phyloP scores from a whole-genome alignment of 805 yeast genomes.

The Zygotorulaspora chibaensis region DNA sequence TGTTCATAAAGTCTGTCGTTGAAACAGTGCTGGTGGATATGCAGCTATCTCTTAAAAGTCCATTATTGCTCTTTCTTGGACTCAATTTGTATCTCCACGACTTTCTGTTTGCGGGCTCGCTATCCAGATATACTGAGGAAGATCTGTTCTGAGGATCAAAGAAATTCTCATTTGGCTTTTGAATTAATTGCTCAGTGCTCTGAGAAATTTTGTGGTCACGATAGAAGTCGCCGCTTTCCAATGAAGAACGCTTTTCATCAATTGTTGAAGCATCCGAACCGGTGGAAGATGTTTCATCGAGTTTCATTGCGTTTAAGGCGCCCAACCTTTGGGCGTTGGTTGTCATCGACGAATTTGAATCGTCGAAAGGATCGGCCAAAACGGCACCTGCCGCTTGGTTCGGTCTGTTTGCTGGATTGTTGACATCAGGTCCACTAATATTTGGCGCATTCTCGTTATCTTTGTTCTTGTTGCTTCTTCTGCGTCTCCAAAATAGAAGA shows the following conservation, averaged over 20 bases:
- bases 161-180: constrained; percentile 17
- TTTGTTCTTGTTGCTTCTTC: constrained; percentile 33
- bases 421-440: constrained; percentile 40
- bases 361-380: constrained; percentile 31
- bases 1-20: constrained; percentile 76
- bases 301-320: constrained; percentile 48
- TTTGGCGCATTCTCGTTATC: constrained; percentile 32
- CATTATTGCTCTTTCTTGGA: constrained; percentile 34
- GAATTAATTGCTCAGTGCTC: constrained; percentile 39
- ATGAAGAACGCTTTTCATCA: constrained; percentile 19
- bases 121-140: constrained; percentile 33
- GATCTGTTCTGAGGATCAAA: constrained; percentile 30
- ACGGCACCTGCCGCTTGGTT: constrained; percentile 19
- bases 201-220: constrained; percentile 39
- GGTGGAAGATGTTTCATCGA: constrained; percentile 48
- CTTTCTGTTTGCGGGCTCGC: constrained; percentile 37
- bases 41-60: constrained; percentile 53
- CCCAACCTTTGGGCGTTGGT: constrained; percentile 40
- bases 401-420: constrained; percentile 37
- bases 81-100: constrained; percentile 55
- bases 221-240: constrained; percentile 26
- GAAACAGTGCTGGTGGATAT: constrained; percentile 79
- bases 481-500: constrained; percentile 53
- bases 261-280: constrained; percentile 49
- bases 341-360: constrained; percentile 17